phyloP scores from a whole-genome alignment of 441 rosid genomes.

The Euphorbia schlechtendalii region DNA sequence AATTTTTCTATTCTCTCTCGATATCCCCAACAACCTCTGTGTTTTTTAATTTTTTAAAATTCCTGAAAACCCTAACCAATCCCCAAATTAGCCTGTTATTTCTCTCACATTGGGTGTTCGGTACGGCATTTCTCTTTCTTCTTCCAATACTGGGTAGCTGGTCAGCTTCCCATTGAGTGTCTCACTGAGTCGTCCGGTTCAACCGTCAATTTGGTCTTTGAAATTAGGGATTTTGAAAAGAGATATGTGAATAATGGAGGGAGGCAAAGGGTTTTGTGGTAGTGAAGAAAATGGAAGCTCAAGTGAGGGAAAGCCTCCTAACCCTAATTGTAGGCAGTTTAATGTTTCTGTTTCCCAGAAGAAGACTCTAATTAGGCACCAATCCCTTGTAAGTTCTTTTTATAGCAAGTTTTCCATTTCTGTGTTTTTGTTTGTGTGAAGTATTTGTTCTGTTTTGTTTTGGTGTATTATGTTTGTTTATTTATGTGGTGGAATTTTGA shows the following conservation, averaged over 20 bases:
- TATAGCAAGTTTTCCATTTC: not conserved
- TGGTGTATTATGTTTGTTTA: too few relatives aligned
- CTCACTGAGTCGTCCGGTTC: too few relatives aligned
- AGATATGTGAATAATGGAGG: slow-evolving; percentile 53
- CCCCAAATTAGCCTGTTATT: not conserved
- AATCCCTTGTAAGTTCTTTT: slow-evolving; percentile 50
- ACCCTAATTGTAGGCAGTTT: slow-evolving; percentile 34
- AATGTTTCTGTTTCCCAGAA: slow-evolving; percentile 30
- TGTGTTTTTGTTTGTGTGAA: not conserved
- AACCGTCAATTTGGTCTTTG: too few relatives aligned
- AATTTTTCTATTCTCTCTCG: not conserved
- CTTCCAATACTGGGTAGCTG: too few relatives aligned
- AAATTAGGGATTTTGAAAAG: not conserved
- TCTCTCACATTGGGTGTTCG: not conserved
- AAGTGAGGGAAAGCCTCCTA: slow-evolving; percentile 62
- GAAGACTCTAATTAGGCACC: slow-evolving; percentile 62
- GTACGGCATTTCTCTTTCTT: not conserved
- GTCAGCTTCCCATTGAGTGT: too few relatives aligned
- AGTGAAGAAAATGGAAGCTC: slow-evolving; percentile 45
- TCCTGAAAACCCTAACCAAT: slow-evolving; percentile 2
- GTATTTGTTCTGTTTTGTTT: too few relatives aligned
- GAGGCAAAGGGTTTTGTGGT: slow-evolving; percentile 31
- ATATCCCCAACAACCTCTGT: not conserved
- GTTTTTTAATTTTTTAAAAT: not conserved
- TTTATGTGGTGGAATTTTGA: not conserved